Evolutionary conservation across 2,329 filamentous ascomycete species (phyloP).

Genomic region (Pseudocercospora ulei): DNA sequence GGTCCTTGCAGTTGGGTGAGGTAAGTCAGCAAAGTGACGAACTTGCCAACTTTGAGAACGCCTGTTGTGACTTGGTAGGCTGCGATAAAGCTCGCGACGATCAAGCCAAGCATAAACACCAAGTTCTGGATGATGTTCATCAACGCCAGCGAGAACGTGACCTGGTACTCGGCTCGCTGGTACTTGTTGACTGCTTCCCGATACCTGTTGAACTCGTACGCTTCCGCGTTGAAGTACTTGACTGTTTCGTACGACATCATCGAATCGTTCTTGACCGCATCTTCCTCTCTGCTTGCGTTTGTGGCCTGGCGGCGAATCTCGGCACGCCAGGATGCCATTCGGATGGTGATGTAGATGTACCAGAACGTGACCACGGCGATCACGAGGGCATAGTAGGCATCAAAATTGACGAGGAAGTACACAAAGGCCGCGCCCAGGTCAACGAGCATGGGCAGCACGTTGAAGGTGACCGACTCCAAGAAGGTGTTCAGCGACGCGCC

Average conservation of each 20-base stretch:
- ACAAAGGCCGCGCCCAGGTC: constrained; percentile 77
- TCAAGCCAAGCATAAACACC: constrained; percentile 54
- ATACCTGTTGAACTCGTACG: constrained; percentile 51
- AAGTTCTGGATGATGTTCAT: constrained; percentile 55
- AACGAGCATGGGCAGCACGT: constrained; percentile 87
- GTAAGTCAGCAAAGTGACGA: constrained; percentile 62
- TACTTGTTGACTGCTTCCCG: constrained; percentile 48
- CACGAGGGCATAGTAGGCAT: constrained; percentile 81
- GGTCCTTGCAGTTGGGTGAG: constrained; percentile 64
- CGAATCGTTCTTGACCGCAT: constrained; percentile 97
- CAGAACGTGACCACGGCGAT: constrained; percentile 86
- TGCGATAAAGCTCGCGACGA: constrained; percentile 60
- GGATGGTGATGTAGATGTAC: constrained; percentile 92
- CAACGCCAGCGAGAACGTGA: constrained; percentile 48
- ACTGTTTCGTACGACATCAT: constrained; percentile 92
- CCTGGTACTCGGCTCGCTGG: constrained; percentile 50
- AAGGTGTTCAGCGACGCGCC: constrained; percentile 94
- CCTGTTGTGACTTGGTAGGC: constrained; percentile 59
- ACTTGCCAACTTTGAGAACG: constrained; percentile 54
- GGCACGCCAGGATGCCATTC: constrained; percentile 86
- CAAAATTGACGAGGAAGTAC: constrained; percentile 69
- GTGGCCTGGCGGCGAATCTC: constrained; percentile 89
- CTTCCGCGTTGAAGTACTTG: constrained; percentile 55
- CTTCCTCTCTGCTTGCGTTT: constrained; percentile 86
- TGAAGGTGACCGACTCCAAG: constrained; percentile 90